Evolutionary conservation across 73 alveolate species (phyloP), one percentile per base, ranked within the genome.

Genomic region (Effrenium voratum): DNA sequence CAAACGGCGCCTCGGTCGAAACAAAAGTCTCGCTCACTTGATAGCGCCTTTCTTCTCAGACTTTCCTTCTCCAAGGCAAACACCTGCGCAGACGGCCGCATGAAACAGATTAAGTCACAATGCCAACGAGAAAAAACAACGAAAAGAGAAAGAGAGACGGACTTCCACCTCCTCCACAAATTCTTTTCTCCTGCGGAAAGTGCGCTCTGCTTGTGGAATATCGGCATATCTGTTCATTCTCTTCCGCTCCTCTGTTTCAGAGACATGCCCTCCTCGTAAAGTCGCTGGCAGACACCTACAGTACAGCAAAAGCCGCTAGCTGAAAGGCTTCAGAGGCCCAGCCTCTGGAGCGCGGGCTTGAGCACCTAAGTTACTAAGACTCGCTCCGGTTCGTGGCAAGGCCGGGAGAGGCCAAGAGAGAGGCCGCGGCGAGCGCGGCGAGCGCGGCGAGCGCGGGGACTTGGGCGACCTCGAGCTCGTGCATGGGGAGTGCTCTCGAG

Each of bases 261-360:
- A 43, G 70, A 49, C n/a, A 80, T 46, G 44, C 91, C 91, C 45
- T 80, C 91, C 43, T 80, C 72, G 49, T 80, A 80, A 26, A 80
- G 91, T 30, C 91, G 91, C 30, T 80, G 91, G 46, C 91, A 63
- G 32, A 80, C 91, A 46, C 91, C 73, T 59, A n/a, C 73, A 59
- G 73, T n/a, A 26, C 73, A 5, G 73, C 26, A 28, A 19, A 55
- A n/a, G 72, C 34, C 5, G 22, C 36, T 26, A 0, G 38, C 34
- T 59, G 34, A 59, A 6, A 12, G 30, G 30, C 73, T 59, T 28
- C 73, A n/a, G n/a, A n/a, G n/a, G 72, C 72, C 72, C 72, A 57
- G 86, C 87, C 87, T 76, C 87, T 5, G 90, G 90, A 2, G 32
- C 43, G 15, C 70, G n/a, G n/a, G n/a, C n/a, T n/a, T n/a, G n/a